Base-by-base conservation (phyloP, 2,329 filamentous ascomycete species). In the Aurifilum marmelostoma region DNA sequence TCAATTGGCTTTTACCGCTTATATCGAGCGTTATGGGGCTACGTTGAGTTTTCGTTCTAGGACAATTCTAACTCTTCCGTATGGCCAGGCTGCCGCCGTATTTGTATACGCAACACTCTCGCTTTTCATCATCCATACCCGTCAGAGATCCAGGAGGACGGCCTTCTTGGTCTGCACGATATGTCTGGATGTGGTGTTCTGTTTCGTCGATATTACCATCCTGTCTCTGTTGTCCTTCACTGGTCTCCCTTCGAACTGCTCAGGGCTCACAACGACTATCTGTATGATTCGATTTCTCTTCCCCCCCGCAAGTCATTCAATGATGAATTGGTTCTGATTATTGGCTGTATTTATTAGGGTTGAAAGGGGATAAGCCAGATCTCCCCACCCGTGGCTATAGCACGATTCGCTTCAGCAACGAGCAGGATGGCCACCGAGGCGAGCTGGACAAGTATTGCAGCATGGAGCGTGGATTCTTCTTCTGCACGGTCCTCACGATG, bases 221-320 rank as follows among this genome's bases (percentile, higher is more conserved):
- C 74, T 81, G 62, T 77, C 76, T 3, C 59, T 80, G 4, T 73
- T 81, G 7, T 76, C 79, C 41, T 72, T 72, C 11, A 71, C 74
- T 2, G 79, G 79, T 8, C 72, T 81, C 2, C 80, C 80, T 0
- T 67, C 73, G 0, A 74, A 79, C 65, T 81, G 80, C 41, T 72
- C 69, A 27, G 78, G 79, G 37, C 67, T 81, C 56, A 78, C 76
- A 34, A 69, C 65, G 71, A 67, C 54, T 37, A 64, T 60, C 16
- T 56, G 60, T 62, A 54, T 60, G n/a, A 34, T 16, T 32, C n/a
- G 24, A 47, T 3, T n/a, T n/a, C n/a, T n/a, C n/a, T n/a, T n/a
- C n/a, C n/a, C n/a, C 12, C 41, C 39, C 24, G 21, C 37, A 60
- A 58, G 18, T 61, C 14, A 24, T 16, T n/a, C 12, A 21, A 21